These are phyloP conservation scores for Fusarium transvaalense DNA, from an alignment of 2,329 filamentous ascomycete genomes.

Conservation along the genomic window DNA sequence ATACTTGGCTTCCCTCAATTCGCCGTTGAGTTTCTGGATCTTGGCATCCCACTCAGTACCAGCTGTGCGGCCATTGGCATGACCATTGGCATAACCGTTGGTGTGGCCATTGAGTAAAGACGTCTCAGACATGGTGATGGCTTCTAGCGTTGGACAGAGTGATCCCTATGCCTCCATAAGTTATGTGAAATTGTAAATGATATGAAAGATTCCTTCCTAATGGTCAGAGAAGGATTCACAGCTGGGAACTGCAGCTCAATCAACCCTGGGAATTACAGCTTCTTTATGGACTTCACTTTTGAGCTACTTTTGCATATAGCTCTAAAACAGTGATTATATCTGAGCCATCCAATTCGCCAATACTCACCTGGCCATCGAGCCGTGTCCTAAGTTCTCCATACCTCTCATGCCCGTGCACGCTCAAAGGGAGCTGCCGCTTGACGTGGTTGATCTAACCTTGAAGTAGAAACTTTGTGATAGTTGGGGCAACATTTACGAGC, in stretches of 20 bases:
- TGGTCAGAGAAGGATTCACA: not conserved
- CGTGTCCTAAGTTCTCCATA: not conserved
- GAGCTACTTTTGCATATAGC: no score
- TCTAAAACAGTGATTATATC: not conserved
- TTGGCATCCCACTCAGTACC: not conserved
- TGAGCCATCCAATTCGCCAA: not conserved
- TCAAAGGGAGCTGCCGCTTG: not conserved
- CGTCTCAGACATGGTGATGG: not conserved
- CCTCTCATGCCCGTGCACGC: not conserved
- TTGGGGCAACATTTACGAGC: not conserved
- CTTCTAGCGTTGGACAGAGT: not conserved
- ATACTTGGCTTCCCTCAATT: constrained; percentile 2
- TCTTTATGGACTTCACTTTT: not conserved
- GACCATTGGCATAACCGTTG: not conserved
- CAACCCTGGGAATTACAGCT: not conserved
- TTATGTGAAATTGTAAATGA: not conserved
- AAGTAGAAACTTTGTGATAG: not conserved
- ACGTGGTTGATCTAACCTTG: not conserved
- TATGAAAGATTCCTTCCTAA: not conserved
- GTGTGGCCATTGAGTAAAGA: not conserved
- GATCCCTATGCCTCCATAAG: not conserved
- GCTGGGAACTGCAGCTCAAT: not conserved
- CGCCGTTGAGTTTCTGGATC: not conserved
- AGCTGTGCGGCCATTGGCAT: not conserved
- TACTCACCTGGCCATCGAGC: not conserved